Percentiles rank a stretch among this genome's conserved stretches.
Evolutionary conservation across 352 stramenopile species (phyloP).

Genomic region (Pythium phragmiticola): DNA sequence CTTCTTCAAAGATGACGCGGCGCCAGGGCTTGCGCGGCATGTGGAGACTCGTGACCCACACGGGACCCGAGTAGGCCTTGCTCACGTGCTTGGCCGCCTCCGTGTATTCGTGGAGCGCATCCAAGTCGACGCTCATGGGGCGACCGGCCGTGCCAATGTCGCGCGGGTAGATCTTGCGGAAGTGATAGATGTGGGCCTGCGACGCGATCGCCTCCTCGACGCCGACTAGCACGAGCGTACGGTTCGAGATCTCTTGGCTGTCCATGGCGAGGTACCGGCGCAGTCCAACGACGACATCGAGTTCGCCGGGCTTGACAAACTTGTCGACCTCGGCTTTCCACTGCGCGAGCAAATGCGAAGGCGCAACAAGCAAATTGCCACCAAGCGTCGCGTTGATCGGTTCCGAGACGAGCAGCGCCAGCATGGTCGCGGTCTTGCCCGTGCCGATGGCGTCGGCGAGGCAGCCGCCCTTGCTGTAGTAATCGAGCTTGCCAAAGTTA

Average conservation of each 20-base stretch:
- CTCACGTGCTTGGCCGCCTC: conserved; percentile 79
- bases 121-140: conserved; percentile 44
- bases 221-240: conserved; percentile 77
- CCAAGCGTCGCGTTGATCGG: conserved; percentile 44
- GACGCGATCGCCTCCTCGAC: conserved; percentile 75
- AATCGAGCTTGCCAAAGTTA: conserved; percentile 76
- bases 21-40: conserved; percentile 66
- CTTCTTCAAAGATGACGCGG: conserved; percentile 85
- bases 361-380: conserved; percentile 72
- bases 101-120: conserved; percentile 54
- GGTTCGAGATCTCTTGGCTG: conserved; percentile 51
- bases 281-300: conserved; percentile 73
- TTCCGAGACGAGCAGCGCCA: conserved; percentile 70
- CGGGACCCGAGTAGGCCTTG: conserved; percentile 72
- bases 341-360: conserved; percentile 76
- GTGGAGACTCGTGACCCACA: conserved; percentile 71
- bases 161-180: conserved; percentile 53
- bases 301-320: conserved; percentile 60
- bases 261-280: conserved; percentile 54
- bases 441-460: conserved; percentile 81
- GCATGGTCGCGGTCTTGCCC: conserved; percentile 83
- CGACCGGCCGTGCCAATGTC: conserved; percentile 35
- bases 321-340: conserved; percentile 82
- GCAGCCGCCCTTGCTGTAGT: conserved; percentile 68
- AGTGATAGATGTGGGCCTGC: conserved; percentile 56